A percentile compares a stretch with the other conserved stretches of the same genome.
These are phyloP conservation scores for Gynochthodes officinalis DNA, from an alignment of 257 asterid genomes.

Conservation along the genomic window DNA sequence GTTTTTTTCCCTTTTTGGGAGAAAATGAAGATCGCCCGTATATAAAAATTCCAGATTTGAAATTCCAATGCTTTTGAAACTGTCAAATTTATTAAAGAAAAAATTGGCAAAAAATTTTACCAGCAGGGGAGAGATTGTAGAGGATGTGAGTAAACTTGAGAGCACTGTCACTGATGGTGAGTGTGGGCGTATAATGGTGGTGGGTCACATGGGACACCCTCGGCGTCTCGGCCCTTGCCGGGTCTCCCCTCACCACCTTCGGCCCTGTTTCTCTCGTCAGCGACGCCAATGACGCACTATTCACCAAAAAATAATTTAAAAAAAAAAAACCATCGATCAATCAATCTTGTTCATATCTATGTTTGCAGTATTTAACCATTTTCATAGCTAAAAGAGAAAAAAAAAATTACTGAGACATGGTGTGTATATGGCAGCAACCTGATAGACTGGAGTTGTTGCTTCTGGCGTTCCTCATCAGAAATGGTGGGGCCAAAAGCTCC, in stretches of 20 bases:
- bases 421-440: constrained; percentile 46
- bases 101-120: constrained; percentile 39
- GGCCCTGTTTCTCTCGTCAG: constrained; percentile 89
- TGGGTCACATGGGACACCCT: constrained; percentile 43
- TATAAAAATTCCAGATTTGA: too few species aligned
- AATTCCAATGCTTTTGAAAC: too few species aligned
- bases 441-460: constrained; percentile 83
- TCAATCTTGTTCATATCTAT: too few species aligned
- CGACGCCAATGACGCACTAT: constrained; percentile 86
- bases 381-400: too few species aligned
- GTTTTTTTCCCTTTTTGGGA: too few species aligned
- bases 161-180: constrained; percentile 57
- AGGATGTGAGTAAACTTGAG: constrained; percentile 94
- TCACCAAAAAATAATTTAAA: not conserved
- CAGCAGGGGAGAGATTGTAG: constrained; percentile 90
- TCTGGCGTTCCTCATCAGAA: constrained; percentile 62
- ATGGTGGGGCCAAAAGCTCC: constrained; percentile 32
- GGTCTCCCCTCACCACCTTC: constrained; percentile 89
- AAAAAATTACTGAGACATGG: too few species aligned
- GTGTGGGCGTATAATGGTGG: constrained; percentile 43
- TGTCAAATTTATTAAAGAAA: too few species aligned
- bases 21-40: too few species aligned
- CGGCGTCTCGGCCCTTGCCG: constrained; percentile 62
- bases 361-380: too few species aligned
- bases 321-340: not conserved